Base-by-base conservation (phyloP, 2,329 filamentous ascomycete species). In the Sordariomycetes sp. region DNA sequence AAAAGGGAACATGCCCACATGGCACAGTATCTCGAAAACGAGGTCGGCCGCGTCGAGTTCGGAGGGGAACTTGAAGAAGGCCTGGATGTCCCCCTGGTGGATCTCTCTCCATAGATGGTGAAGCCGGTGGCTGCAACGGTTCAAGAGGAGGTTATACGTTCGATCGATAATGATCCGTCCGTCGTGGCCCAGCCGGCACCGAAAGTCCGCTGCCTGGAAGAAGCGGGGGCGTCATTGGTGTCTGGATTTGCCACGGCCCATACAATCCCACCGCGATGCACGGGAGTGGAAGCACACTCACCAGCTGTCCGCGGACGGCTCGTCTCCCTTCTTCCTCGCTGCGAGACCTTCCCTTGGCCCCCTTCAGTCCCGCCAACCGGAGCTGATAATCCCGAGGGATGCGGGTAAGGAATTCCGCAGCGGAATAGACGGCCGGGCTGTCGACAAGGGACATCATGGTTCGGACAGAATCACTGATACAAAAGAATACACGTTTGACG, bases 41-140 rank as follows among this genome's bases (percentile, higher is more conserved):
- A 90, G 79, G 1, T 85, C 79, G 3, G 86, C 87, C 8, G 81
- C 86, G 55, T 77, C 79, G 28, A 90, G 73, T 28, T 85, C 78
- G 66, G 90, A 86, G 3, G 88, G 88, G 22, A 91, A 78, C 70
- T 88, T 86, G 52, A 91, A 80, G 68, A 88, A 90, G 37, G 85
- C 80, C 60, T 83, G 80, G 62, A 90, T 73, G 12, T 86, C 89
- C 56, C 86, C 81, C 66, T 87, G 86, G 65, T 83, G 88, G 62
- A 89, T 79, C 67, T 89, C 88, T 56, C 76, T 76, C 53, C 89
- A 72, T 51, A 77, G 74, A 54, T 80, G 73, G 90, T 90, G 65
- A 89, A 86, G 67, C 88, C 83, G 64, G 85, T 86, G 70, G 89
- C 83, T 35, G 82, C 88, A 70, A 88, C 89, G 34, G 89, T 74